Percentiles rank a stretch among this genome's conserved stretches.
Conservation (phyloP, 1,284 basidiomycete species). For the Papiliotrema terrestris region DNA sequence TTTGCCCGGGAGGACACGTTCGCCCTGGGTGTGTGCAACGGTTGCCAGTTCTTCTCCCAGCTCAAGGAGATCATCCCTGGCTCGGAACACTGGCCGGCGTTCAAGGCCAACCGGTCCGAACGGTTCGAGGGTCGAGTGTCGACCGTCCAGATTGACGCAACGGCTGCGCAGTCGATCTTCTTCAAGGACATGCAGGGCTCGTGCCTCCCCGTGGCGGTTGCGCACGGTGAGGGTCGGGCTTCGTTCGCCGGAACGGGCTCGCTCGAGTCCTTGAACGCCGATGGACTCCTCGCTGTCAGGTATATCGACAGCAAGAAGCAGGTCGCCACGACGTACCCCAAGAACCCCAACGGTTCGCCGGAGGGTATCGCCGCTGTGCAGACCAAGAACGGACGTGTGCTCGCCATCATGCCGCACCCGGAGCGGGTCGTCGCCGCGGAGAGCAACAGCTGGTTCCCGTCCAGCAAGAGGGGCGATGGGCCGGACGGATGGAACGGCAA, state of each 20-base stretch:
- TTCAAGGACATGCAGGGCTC: constrained; percentile 83
- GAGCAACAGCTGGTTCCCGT: constrained; percentile 82
- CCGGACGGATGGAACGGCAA: constrained; percentile 50
- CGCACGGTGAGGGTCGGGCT: constrained; percentile 91
- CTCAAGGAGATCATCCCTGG: constrained; percentile 85
- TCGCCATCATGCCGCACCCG: constrained; percentile 95
- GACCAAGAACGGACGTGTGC: constrained; percentile 77
- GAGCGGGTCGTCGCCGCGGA: constrained; percentile 73
- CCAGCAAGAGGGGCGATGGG: constrained; percentile 57
- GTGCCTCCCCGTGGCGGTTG: constrained; percentile 84
- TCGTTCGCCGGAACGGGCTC: constrained; percentile 58
- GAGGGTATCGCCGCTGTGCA: constrained; percentile 85
- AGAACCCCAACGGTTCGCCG: constrained; percentile 91
- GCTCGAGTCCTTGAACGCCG: constrained; percentile 51
- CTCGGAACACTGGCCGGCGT: constrained; percentile 78
- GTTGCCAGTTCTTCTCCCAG: constrained; percentile 93
- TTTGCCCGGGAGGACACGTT: constrained; percentile 79
- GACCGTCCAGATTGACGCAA: constrained; percentile 69
- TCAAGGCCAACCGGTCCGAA: constrained; percentile 84
- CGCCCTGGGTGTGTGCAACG: constrained; percentile 93
- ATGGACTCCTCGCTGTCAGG: constrained; percentile 64
- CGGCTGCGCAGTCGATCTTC: constrained; percentile 68
- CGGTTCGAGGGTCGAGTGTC: constrained; percentile 86
- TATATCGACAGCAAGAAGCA: constrained; percentile 69
- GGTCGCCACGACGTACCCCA: constrained; percentile 75